Percentiles rank a stretch among this genome's conserved stretches.
These are phyloP conservation scores for Pholiota molesta DNA, from an alignment of 768 basidiomycete species.

Conservation along the genomic window DNA sequence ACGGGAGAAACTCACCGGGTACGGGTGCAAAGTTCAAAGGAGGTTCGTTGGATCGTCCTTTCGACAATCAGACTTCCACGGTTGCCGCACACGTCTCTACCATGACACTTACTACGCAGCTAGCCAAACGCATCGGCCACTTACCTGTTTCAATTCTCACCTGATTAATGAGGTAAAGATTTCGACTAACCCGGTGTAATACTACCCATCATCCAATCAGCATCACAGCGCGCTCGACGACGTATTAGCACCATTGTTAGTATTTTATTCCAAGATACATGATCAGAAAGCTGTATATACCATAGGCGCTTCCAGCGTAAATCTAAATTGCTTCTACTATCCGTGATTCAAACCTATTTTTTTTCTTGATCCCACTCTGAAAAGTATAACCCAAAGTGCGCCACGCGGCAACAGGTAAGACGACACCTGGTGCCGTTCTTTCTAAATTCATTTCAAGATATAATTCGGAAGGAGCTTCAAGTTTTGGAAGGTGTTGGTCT, in stretches of 20 bases:
- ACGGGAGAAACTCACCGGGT: not conserved
- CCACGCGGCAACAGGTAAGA: constrained; percentile 9
- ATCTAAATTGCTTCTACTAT: not conserved
- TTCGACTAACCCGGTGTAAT: not conserved
- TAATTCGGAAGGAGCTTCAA: too few relatives aligned
- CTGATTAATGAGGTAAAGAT: not conserved
- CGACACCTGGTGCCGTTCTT: not conserved
- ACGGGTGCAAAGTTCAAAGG: not conserved
- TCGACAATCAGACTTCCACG: not conserved
- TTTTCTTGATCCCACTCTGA: not conserved
- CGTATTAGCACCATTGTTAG: not conserved
- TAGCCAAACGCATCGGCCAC: not conserved
- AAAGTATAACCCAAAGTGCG: constrained; percentile 6
- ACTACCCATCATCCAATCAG: not conserved
- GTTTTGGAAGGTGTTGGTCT: not conserved
- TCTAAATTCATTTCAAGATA: not conserved
- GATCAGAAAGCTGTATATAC: not conserved
- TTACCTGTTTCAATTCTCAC: not conserved
- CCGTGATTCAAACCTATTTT: constrained; percentile 2
- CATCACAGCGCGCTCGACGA: not conserved
- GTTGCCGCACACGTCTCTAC: not conserved
- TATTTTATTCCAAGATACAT: not conserved
- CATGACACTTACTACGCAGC: not conserved
- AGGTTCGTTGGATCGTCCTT: not conserved
- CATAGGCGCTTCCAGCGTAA: not conserved